phyloP scores from a whole-genome alignment of 2,329 filamentous ascomycete genomes.

The Septoria linicola region DNA sequence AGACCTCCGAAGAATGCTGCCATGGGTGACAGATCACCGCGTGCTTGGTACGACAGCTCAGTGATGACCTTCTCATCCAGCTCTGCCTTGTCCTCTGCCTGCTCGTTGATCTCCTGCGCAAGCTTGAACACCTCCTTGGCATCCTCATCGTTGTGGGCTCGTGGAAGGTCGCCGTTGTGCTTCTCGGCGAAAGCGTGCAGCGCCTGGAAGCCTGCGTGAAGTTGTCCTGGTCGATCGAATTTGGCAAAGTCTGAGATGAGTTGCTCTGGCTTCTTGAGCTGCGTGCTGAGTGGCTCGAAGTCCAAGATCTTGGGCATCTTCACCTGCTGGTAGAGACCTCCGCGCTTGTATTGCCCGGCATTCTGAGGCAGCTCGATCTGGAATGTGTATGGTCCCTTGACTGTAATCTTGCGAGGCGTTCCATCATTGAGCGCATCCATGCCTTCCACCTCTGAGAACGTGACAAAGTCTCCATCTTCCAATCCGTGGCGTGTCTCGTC shows the following conservation, averaged over 20 bases:
- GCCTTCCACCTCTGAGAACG: slow-evolving; percentile 88
- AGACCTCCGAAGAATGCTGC: slow-evolving; percentile 94
- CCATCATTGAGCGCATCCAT: slow-evolving; percentile 84
- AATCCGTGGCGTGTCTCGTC: slow-evolving; percentile 94
- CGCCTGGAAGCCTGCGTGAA: slow-evolving; percentile 90
- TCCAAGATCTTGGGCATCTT: slow-evolving; percentile 96
- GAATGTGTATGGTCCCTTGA: slow-evolving; percentile 95
- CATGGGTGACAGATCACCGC: slow-evolving; percentile 86
- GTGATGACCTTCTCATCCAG: slow-evolving; percentile 88
- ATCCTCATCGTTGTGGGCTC: slow-evolving; percentile 80
- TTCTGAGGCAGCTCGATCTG: slow-evolving; percentile 90
- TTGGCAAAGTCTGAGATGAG: slow-evolving; percentile 96
- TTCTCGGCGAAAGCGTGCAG: slow-evolving; percentile 79
- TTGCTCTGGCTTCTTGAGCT: slow-evolving; percentile 84
- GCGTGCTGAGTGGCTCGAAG: slow-evolving; percentile 76
- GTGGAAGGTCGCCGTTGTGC: slow-evolving; percentile 70
- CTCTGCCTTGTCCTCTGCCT: slow-evolving; percentile 70
- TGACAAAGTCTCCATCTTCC: slow-evolving; percentile 94
- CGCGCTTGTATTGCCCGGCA: slow-evolving; percentile 81
- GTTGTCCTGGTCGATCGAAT: slow-evolving; percentile 88
- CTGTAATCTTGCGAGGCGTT: slow-evolving; percentile 84
- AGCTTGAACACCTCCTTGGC: slow-evolving; percentile 74
- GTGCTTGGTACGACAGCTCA: slow-evolving; percentile 92
- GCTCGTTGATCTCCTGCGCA: slow-evolving; percentile 68
- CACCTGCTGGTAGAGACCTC: slow-evolving; percentile 90